Evolutionary conservation across 768 basidiomycete species (phyloP), one percentile per base, ranked within the genome.

Genomic region (Rickenella mellea): DNA sequence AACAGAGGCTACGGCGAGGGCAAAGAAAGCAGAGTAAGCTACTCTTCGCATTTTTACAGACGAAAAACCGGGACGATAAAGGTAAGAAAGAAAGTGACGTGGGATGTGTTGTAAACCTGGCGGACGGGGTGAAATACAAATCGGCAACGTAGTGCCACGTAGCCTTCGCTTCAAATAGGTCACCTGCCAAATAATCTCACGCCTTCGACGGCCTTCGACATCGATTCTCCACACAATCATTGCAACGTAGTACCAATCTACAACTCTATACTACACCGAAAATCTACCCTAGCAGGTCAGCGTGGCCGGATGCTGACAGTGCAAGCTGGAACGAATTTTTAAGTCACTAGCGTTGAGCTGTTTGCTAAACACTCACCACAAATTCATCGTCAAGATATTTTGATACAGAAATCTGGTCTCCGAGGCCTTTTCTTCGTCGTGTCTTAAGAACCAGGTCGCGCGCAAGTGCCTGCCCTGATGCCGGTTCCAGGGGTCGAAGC

Each of bases 321-420:
- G 92, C 93, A 38, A 94, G 76, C 88, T 93, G 53, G 30, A 54
- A 14, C n/a, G 3, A 42, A 11, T n/a, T n/a, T n/a, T n/a, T n/a
- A 39, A 10, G 9, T 55, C 27, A 45, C 40, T 15, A 46, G 43
- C n/a, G n/a, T 36, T 36, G 21, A 12, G 12, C 15, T 20, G 21
- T 25, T 29, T 25, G 5, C 40, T 10, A 24, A 28, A 12, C 14
- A 74, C 83, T 56, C 60, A 87, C 81, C 69, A 89, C 82, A 71
- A 93, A 93, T 70, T 97, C 93, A 56, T 96, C 91, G 60, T 97
- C 93, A 58, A 97, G 61, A 65, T 96, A 97, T 63, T n/a, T 97
- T 25, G 92, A 91, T 47, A 96, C 93, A 6, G 92, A 89, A 48
- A 98, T 94, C 64, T 91, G 88, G 62, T 98, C 94, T 20, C 91